phyloP scores from a whole-genome alignment of 495 filamentous ascomycete species.

The Talaromyces thailandensis region DNA sequence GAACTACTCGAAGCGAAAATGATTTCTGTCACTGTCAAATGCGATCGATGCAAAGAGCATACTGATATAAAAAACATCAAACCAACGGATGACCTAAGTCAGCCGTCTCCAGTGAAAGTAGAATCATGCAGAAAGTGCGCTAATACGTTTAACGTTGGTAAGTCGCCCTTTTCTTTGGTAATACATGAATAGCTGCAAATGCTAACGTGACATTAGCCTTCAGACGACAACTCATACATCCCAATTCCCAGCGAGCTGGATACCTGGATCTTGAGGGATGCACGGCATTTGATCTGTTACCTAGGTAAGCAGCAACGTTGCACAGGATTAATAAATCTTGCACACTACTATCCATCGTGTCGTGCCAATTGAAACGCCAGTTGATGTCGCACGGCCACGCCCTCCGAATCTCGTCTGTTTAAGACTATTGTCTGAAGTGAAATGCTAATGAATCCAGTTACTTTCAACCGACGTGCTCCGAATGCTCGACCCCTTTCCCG shows the following conservation, averaged over 20 bases:
- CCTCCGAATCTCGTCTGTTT: background rate
- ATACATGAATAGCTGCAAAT: background rate
- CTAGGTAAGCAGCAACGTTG: conserved; percentile 42
- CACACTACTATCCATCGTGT: background rate
- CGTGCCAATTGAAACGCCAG: background rate
- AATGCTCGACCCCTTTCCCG: conserved; percentile 64
- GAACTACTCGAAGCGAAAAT: conserved; percentile 66
- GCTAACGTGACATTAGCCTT: conserved; percentile 38
- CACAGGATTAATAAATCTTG: background rate
- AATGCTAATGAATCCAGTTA: conserved; percentile 34
- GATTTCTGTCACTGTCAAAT: conserved; percentile 70
- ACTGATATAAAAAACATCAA: conserved; percentile 64
- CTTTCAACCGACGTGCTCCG: conserved; percentile 73
- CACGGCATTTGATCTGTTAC: conserved; percentile 69
- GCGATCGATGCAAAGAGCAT: conserved; percentile 71
- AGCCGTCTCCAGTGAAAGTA: conserved; percentile 21
- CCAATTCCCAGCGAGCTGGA: conserved; percentile 65
- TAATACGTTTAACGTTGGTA: conserved; percentile 51
- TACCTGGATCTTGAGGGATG: conserved; percentile 79
- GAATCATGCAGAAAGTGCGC: conserved; percentile 73
- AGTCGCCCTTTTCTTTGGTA: background rate
- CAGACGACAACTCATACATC: conserved; percentile 68
- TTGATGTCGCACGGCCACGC: background rate
- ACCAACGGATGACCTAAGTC: conserved; percentile 30
- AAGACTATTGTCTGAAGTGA: background rate